Evolutionary conservation across 2,329 filamentous ascomycete species (phyloP).

Genomic region (Aspergillus ruber): DNA sequence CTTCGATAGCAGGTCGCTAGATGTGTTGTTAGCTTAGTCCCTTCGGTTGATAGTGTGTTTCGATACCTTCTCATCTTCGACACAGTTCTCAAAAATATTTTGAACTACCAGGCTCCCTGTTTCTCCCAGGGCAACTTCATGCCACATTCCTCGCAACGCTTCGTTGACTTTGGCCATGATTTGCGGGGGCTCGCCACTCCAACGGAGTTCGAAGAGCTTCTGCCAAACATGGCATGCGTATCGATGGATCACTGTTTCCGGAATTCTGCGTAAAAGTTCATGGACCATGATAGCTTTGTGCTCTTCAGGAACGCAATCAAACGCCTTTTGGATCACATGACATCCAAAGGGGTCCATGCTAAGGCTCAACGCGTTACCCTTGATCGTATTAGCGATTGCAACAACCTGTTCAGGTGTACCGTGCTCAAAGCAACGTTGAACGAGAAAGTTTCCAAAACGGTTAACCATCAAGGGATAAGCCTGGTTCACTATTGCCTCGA

Average conservation of each 20-base stretch:
- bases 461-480: constrained; percentile 97
- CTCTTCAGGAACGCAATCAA: constrained; percentile 93
- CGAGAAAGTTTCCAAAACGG: constrained; percentile 95
- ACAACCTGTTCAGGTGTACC: constrained; percentile 91
- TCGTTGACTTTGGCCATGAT: constrained; percentile 99
- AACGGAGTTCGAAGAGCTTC: constrained; percentile 95
- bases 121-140: constrained; percentile 93
- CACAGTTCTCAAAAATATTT: constrained; percentile 98
- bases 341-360: constrained; percentile 99
- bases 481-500: constrained; percentile 90
- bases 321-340: constrained; percentile 97
- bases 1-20: constrained; percentile 94
- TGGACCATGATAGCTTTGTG: constrained; percentile 99
- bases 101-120: constrained; percentile 97
- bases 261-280: constrained; percentile 87
- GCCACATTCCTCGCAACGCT: constrained; percentile 92
- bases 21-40: constrained; percentile 14
- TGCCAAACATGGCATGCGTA: constrained; percentile 99
- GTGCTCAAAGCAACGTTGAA: constrained; percentile 98
- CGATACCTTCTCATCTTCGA: constrained; percentile 92
- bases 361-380: constrained; percentile 84
- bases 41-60: not conserved
- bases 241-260: constrained; percentile 95
- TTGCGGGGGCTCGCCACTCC: constrained; percentile 88
- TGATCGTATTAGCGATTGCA: constrained; percentile 88